Percentiles rank a stretch among this genome's conserved stretches.
These are phyloP conservation scores for Fusarium solani-melongenae DNA, from an alignment of 2,329 filamentous ascomycete species.

Conservation along the genomic window DNA sequence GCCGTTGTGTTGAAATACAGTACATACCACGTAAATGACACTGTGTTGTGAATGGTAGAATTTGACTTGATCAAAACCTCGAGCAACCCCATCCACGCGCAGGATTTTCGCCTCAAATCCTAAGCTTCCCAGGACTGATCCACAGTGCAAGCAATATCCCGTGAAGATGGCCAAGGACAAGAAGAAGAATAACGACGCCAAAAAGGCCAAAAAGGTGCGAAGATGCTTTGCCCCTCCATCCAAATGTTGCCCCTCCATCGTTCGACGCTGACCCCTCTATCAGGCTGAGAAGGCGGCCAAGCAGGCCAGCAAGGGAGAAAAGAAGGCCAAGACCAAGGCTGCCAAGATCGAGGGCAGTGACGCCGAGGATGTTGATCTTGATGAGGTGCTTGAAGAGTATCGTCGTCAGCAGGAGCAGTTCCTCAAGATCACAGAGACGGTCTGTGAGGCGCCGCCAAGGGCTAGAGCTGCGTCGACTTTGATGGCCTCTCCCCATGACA, in stretches of 20 bases:
- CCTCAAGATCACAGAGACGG: conserved; percentile 88
- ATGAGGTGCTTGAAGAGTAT: conserved; percentile 93
- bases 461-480: conserved; percentile 84
- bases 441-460: conserved; percentile 76
- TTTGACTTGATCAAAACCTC: conserved; percentile 45
- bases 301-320: conserved; percentile 90
- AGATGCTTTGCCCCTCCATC: conserved; percentile 32
- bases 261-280: conserved; percentile 13
- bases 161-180: conserved; percentile 63
- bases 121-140: not conserved
- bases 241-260: conserved; percentile 23
- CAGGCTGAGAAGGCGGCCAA: conserved; percentile 76
- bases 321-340: conserved; percentile 78
- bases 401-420: conserved; percentile 93
- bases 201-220: conserved; percentile 62
- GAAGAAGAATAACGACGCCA: conserved; percentile 60
- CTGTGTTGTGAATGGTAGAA: conserved; percentile 35
- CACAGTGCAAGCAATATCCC: not conserved
- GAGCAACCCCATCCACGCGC: conserved; percentile 39
- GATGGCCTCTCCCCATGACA: conserved; percentile 85
- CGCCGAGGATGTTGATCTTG: conserved; percentile 91
- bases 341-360: conserved; percentile 85
- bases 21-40: not conserved
- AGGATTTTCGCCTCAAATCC: not conserved
- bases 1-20: conserved; percentile 10